Evolutionary conservation across 1,284 basidiomycete species (phyloP).

Genomic region (Trametes sp.): DNA sequence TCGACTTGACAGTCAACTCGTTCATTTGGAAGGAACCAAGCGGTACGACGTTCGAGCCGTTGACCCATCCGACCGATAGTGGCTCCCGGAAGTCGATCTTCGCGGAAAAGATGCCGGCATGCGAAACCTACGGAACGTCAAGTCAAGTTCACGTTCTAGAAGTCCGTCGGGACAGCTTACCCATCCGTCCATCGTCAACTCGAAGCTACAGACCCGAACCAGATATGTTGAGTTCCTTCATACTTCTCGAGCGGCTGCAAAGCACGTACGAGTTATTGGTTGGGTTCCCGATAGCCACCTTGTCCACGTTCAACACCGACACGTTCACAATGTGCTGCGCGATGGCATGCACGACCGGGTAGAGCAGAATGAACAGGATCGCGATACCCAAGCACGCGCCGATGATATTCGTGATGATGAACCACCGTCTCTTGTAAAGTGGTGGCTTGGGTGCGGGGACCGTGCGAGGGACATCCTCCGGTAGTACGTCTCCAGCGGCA

Average conservation of each 20-base stretch:
- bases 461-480: slow-evolving; percentile 27
- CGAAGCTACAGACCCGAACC: slow-evolving; percentile 42
- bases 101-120: slow-evolving; percentile 67
- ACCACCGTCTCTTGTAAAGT: slow-evolving; percentile 50
- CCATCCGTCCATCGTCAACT: slow-evolving; percentile 55
- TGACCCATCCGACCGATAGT: slow-evolving; percentile 63
- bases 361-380: slow-evolving; percentile 68
- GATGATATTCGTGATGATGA: slow-evolving; percentile 53
- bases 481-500: slow-evolving; percentile 8
- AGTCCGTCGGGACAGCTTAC: slow-evolving; percentile 27
- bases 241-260: not conserved
- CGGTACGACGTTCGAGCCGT: slow-evolving; percentile 43
- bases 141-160: not conserved
- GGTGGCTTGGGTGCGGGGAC: slow-evolving; percentile 27
- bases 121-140: slow-evolving; percentile 51
- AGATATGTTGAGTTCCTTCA: not conserved
- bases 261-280: slow-evolving; percentile 60
- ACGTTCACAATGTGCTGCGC: slow-evolving; percentile 67
- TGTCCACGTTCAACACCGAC: slow-evolving; percentile 57
- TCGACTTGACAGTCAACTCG: slow-evolving; percentile 54
- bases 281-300: slow-evolving; percentile 56
- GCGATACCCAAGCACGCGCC: slow-evolving; percentile 58
- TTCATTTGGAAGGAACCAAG: slow-evolving; percentile 60
- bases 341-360: slow-evolving; percentile 70
- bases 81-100: slow-evolving; percentile 63